Evolutionary conservation across 805 yeast species (phyloP).

Genomic region (Cyberlindnera maritima): DNA sequence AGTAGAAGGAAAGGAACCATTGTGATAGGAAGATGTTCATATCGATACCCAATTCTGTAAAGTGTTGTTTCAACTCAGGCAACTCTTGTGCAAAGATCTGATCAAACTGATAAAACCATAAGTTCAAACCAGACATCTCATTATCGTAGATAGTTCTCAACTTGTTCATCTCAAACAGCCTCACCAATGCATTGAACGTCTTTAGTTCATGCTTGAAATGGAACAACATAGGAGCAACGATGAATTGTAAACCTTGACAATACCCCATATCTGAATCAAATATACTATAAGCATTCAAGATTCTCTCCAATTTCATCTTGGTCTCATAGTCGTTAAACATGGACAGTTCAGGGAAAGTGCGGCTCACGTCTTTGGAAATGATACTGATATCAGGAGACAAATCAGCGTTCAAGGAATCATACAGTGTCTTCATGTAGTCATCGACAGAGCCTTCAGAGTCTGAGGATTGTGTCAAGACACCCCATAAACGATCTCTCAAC

Average conservation of each 20-base stretch:
- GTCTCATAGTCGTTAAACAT: slow-evolving; percentile 43
- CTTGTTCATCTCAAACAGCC: slow-evolving; percentile 57
- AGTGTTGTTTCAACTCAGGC: slow-evolving; percentile 41
- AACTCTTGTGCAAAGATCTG: slow-evolving; percentile 39
- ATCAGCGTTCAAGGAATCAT: slow-evolving; percentile 37
- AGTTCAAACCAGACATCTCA: slow-evolving; percentile 51
- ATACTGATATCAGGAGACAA: slow-evolving; percentile 41
- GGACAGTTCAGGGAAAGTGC: slow-evolving; percentile 56
- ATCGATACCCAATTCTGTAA: slow-evolving; percentile 38
- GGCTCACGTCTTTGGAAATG: slow-evolving; percentile 54
- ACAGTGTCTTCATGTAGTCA: slow-evolving; percentile 31
- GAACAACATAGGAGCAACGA: slow-evolving; percentile 56
- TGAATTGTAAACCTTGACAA: slow-evolving; percentile 64
- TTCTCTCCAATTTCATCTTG: slow-evolving; percentile 44
- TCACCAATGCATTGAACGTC: slow-evolving; percentile 51
- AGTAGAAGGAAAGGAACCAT: slow-evolving; percentile 62
- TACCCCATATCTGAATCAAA: slow-evolving; percentile 66
- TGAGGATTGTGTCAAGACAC: slow-evolving; percentile 25
- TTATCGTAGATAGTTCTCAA: slow-evolving; percentile 51
- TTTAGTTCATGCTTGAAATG: slow-evolving; percentile 36
- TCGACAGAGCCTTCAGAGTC: slow-evolving; percentile 20
- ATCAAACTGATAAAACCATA: slow-evolving; percentile 52
- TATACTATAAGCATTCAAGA: slow-evolving; percentile 59
- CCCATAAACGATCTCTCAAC: slow-evolving; percentile 45
- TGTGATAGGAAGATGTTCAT: slow-evolving; percentile 52